A percentile compares a stretch with the other conserved stretches of the same genome.
These are phyloP conservation scores for Nicotiana attenuata DNA, from an alignment of 257 asterid genomes.

Conservation along the genomic window DNA sequence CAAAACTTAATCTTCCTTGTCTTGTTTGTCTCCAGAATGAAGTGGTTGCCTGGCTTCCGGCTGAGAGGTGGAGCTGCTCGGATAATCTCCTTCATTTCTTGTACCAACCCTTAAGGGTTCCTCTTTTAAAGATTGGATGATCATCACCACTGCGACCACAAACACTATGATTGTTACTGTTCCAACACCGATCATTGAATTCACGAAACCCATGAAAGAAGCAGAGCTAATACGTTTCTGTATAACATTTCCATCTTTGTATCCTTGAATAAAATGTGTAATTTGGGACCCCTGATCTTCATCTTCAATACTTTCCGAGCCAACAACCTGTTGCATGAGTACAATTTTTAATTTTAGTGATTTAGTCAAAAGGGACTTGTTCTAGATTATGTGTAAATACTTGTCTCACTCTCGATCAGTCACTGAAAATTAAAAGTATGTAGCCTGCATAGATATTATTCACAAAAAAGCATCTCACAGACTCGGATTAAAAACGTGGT, in stretches of 20 bases:
- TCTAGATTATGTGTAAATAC: not conserved
- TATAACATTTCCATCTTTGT: conserved; percentile 60
- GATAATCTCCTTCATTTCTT: conserved; percentile 27
- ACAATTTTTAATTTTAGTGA: not conserved
- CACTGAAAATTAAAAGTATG: not conserved
- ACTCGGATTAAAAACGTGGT: not conserved
- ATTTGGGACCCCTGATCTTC: conserved; percentile 53
- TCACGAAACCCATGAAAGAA: conserved; percentile 44
- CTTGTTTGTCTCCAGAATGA: conserved; percentile 19
- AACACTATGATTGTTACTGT: conserved; percentile 33
- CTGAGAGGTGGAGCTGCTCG: conserved; percentile 30
- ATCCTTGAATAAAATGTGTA: conserved; percentile 64
- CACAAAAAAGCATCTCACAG: not conserved
- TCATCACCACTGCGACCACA: conserved; percentile 35
- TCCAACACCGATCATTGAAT: conserved; percentile 50
- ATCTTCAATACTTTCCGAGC: conserved; percentile 60
- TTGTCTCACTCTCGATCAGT: not conserved
- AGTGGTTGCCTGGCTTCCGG: conserved; percentile 33
- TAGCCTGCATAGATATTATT: not conserved
- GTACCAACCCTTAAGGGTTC: conserved; percentile 33
- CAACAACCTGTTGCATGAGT: conserved; percentile 45
- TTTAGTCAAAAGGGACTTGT: not conserved
- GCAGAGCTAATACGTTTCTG: conserved; percentile 51
- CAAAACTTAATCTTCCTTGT: conserved; percentile 50
- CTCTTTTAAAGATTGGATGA: conserved; percentile 44